Percentiles rank a stretch among this genome's conserved stretches.
phyloP scores from a whole-genome alignment of 129 eudicot species.

The Escallonia herrerae region DNA sequence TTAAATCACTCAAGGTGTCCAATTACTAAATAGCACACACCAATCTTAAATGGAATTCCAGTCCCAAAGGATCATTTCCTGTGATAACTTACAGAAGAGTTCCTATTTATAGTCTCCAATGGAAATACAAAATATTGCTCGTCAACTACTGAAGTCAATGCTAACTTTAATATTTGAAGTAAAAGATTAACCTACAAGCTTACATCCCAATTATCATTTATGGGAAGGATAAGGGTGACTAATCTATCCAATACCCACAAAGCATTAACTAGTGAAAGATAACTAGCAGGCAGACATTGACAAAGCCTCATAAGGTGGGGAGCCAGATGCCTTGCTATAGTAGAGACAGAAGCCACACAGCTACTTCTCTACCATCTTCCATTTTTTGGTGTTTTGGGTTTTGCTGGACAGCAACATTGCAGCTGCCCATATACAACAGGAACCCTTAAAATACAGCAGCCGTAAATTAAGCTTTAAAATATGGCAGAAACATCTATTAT shows the following conservation, averaged over 20 bases:
- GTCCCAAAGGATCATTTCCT: no score
- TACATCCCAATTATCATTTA: not conserved
- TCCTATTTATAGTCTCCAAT: no score
- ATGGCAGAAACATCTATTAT: not conserved
- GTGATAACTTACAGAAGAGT: no score
- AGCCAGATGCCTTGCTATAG: constrained; percentile 14
- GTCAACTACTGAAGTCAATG: no score
- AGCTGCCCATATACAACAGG: not conserved
- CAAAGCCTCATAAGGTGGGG: constrained; percentile 17
- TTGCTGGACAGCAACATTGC: not conserved
- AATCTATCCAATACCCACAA: constrained; percentile 2
- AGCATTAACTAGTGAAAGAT: constrained; percentile 20
- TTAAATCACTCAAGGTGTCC: no score
- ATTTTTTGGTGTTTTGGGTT: not conserved
- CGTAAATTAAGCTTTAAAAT: not conserved
- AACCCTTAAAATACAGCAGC: not conserved
- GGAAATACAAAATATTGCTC: no score
- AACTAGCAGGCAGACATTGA: not conserved
- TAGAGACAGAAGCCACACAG: constrained; percentile 18
- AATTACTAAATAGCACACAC: no score
- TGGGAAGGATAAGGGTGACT: constrained; percentile 6
- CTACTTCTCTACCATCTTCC: not conserved
- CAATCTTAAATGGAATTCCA: no score
- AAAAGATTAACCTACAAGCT: not conserved
- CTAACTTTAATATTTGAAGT: no score